Percentiles rank a stretch among this genome's conserved stretches.
Conservation (phyloP, 371 early-diverging fungal genomes). For the Mucor lusitanicus region DNA sequence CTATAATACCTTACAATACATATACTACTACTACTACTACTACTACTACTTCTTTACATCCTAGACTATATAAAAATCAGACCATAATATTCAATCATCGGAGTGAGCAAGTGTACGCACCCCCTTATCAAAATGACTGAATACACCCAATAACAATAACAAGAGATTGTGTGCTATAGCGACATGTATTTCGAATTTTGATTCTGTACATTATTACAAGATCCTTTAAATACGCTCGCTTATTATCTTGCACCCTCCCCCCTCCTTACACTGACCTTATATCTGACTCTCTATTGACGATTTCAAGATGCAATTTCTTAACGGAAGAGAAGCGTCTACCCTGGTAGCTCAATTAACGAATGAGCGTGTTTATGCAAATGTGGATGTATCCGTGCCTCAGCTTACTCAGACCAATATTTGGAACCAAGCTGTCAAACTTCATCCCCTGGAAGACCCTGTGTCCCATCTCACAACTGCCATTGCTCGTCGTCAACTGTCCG, state of each 20-base stretch:
- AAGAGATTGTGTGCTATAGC: not conserved
- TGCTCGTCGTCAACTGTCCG: not conserved
- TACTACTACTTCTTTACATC: too few species aligned
- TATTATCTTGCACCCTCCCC: not conserved
- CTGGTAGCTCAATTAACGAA: not conserved
- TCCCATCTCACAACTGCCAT: not conserved
- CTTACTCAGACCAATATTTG: slow-evolving; percentile 5
- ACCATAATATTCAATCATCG: not conserved
- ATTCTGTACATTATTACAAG: not conserved
- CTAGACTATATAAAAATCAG: not conserved
- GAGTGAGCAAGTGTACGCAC: not conserved
- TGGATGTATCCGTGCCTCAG: not conserved
- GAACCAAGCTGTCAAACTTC: not conserved
- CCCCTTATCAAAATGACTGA: not conserved
- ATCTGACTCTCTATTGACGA: not conserved
- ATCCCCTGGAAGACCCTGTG: not conserved
- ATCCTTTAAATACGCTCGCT: not conserved
- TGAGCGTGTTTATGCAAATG: slow-evolving; percentile 8
- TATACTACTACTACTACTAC: not conserved
- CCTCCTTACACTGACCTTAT: too few species aligned
- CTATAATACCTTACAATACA: not conserved
- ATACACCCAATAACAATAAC: not conserved
- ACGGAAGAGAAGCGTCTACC: slow-evolving; percentile 4
- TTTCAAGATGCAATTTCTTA: not conserved
- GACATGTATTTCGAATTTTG: not conserved